Percentiles rank a stretch among this genome's conserved stretches.
These are phyloP conservation scores for Rugosomyces carneus DNA, from an alignment of 1,284 basidiomycete genomes.

Conservation along the genomic window DNA sequence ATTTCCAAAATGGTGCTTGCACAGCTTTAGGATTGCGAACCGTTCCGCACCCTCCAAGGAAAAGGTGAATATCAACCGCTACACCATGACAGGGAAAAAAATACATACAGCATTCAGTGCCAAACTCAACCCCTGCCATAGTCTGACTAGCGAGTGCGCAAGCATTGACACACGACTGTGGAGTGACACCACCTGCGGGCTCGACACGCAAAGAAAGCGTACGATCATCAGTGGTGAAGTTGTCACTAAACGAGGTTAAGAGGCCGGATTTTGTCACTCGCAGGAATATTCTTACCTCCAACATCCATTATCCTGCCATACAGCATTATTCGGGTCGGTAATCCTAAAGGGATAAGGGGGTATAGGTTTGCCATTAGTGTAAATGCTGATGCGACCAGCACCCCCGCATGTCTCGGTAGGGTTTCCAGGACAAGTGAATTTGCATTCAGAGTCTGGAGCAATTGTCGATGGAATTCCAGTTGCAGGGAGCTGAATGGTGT, in stretches of 20 bases:
- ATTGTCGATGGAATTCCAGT: background rate
- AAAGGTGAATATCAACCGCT: no score
- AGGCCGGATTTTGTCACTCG: background rate
- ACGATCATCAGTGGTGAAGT: no score
- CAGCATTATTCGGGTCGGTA: background rate
- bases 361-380: constrained; percentile 7
- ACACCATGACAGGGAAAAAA: no score
- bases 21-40: no score
- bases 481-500: constrained; percentile 9
- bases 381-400: constrained; percentile 8
- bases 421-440: constrained; percentile 5
- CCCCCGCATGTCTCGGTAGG: constrained; percentile 8
- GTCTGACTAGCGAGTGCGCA: constrained; percentile 1
- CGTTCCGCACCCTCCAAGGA: no score
- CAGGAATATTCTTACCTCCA: constrained; percentile 2
- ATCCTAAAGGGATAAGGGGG: constrained; percentile 7
- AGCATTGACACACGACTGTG: constrained; percentile 7
- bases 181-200: constrained; percentile 3
- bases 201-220: constrained; percentile 7
- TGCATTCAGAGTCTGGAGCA: constrained; percentile 6
- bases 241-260: constrained; percentile 2
- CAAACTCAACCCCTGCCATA: constrained; percentile 7
- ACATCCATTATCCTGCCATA: constrained; percentile 6
- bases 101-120: constrained; percentile 7
- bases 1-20: no score